A percentile compares a stretch with the other conserved stretches of the same genome.
Conservation (phyloP, 2,329 filamentous ascomycete genomes). For the Arthroderma uncinatum region DNA sequence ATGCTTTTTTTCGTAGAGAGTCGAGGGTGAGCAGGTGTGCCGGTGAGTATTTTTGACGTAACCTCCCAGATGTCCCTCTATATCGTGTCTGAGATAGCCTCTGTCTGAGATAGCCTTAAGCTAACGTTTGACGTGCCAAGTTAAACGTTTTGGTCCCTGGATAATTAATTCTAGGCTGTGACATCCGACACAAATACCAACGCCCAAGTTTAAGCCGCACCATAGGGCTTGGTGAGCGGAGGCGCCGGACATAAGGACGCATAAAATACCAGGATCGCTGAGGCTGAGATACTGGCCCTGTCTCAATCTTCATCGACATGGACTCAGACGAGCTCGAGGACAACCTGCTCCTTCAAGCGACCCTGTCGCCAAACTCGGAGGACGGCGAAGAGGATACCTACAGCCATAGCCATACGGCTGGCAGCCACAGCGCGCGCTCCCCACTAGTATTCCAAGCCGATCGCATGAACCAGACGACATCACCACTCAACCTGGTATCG, state of each 20-base stretch:
- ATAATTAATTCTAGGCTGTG: no score
- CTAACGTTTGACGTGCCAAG: background rate
- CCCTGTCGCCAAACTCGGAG: background rate
- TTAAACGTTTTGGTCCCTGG: background rate
- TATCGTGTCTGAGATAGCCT: no score
- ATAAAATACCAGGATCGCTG: background rate
- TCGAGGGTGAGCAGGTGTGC: no score
- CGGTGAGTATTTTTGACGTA: no score
- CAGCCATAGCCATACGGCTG: background rate
- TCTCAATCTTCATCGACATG: background rate
- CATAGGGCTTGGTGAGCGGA: background rate
- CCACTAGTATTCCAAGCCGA: background rate
- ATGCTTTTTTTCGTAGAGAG: no score
- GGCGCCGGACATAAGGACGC: background rate
- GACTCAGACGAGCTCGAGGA: background rate
- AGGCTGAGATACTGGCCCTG: background rate
- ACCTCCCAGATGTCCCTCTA: no score
- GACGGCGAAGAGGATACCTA: background rate
- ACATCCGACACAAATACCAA: background rate
- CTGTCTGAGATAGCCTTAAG: background rate
- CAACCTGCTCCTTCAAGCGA: background rate
- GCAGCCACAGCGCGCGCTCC: background rate
- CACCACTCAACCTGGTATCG: background rate
- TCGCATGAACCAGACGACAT: background rate
- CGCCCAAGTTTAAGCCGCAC: background rate